Percentiles rank a stretch among this genome's conserved stretches.
phyloP scores from a whole-genome alignment of 345 rosid genomes.

The Heritiera fomes region DNA sequence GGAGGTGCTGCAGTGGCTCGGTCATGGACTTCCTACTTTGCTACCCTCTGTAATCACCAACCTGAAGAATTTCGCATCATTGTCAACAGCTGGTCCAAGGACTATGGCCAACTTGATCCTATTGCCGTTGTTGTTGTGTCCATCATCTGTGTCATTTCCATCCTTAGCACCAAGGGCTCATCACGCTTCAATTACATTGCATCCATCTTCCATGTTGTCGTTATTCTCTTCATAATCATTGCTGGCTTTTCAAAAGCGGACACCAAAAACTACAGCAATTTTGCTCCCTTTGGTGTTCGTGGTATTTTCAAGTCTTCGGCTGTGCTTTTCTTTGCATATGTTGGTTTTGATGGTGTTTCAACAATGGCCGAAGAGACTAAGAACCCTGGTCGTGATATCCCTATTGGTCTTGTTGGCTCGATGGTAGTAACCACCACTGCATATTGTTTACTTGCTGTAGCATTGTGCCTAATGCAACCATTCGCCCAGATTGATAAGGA shows the following conservation, averaged over 20 bases:
- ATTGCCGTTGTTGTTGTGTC: constrained; percentile 52
- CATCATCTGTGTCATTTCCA: constrained; percentile 52
- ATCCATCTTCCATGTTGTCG: constrained; percentile 60
- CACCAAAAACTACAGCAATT: constrained; percentile 47
- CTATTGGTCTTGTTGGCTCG: constrained; percentile 79
- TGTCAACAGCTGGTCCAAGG: constrained; percentile 41
- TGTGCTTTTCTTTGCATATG: constrained; percentile 78
- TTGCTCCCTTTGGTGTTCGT: constrained; percentile 55
- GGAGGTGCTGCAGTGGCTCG: constrained; percentile 80
- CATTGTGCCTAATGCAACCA: constrained; percentile 66
- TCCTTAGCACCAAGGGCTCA: constrained; percentile 71
- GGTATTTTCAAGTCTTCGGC: constrained; percentile 69
- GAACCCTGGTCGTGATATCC: constrained; percentile 75
- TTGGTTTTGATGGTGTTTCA: constrained; percentile 85
- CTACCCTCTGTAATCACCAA: constrained; percentile 68
- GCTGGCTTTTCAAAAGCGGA: constrained; percentile 63
- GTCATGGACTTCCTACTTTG: constrained; percentile 85
- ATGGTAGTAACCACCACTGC: constrained; percentile 50
- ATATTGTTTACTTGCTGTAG: constrained; percentile 62
- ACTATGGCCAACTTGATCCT: constrained; percentile 72
- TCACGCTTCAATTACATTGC: constrained; percentile 75
- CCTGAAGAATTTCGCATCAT: constrained; percentile 68
- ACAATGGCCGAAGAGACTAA: constrained; percentile 95
- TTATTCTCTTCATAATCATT: constrained; percentile 72
- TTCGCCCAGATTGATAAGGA: constrained; percentile 43